A percentile compares a stretch with the other conserved stretches of the same genome.
These are phyloP conservation scores for Gymnopilus junonius DNA, from an alignment of 768 basidiomycete genomes.

Conservation along the genomic window DNA sequence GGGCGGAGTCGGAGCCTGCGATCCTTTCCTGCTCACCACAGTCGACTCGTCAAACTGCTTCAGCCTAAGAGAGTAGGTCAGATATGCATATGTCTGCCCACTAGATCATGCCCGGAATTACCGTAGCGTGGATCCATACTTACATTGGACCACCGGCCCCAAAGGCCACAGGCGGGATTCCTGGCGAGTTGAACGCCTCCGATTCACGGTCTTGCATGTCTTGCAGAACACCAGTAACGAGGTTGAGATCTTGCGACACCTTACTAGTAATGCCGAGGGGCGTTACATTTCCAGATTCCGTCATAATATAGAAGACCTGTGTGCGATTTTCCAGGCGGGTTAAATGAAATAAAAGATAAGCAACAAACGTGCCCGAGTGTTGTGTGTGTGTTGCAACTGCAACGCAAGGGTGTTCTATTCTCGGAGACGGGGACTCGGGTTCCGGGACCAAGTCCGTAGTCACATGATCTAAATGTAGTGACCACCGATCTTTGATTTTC, in stretches of 20 bases:
- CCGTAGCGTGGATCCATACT: slow-evolving; percentile 23
- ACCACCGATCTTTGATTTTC: too few species aligned
- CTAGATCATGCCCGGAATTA: background rate
- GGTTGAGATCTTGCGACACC: slow-evolving; percentile 50
- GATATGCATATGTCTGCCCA: background rate
- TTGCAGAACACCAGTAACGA: slow-evolving; percentile 56
- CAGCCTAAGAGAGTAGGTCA: slow-evolving; percentile 49
- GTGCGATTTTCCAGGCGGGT: slow-evolving; percentile 1
- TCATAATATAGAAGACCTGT: slow-evolving; percentile 1
- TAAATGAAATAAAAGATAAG: slow-evolving; percentile 19
- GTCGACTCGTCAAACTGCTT: slow-evolving; percentile 82
- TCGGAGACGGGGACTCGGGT: background rate
- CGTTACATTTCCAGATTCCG: slow-evolving; percentile 27
- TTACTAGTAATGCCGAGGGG: slow-evolving; percentile 30
- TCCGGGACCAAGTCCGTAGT: background rate
- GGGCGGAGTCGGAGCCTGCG: slow-evolving; percentile 79
- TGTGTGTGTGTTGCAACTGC: background rate
- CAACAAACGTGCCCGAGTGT: slow-evolving; percentile 3
- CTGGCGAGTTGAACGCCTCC: slow-evolving; percentile 39
- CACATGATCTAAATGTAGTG: too few species aligned
- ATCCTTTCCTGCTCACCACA: slow-evolving; percentile 68
- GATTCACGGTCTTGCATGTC: slow-evolving; percentile 44
- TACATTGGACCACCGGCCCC: slow-evolving; percentile 81
- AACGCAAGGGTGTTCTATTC: background rate
- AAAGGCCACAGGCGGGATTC: slow-evolving; percentile 62